Evolutionary conservation across 192 early-diverging fungal genomes (phyloP).

Genomic region (Thamnidium elegans): DNA sequence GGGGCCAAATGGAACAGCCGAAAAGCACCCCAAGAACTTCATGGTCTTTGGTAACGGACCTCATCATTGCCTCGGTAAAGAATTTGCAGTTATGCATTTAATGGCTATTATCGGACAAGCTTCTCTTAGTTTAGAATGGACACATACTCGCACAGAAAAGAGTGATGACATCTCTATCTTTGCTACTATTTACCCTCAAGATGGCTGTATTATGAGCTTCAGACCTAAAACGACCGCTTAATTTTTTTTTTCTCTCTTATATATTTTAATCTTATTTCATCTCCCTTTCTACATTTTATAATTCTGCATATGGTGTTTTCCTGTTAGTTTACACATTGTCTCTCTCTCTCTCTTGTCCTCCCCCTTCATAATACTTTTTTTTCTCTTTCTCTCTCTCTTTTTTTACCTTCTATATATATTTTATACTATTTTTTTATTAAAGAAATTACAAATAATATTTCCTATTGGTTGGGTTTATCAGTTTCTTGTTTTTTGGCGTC

Average conservation of each 20-base stretch:
- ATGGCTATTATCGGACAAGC: constrained; percentile 36
- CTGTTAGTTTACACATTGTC: too few relatives aligned
- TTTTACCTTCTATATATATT: constrained; percentile 9
- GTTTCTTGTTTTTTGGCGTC: constrained; percentile 2
- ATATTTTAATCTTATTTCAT: background rate
- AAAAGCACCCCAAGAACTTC: constrained; percentile 41
- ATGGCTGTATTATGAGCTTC: constrained; percentile 41
- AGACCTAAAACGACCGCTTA: constrained; percentile 23
- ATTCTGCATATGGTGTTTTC: background rate
- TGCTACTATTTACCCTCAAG: constrained; percentile 41
- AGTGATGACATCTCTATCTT: constrained; percentile 44
- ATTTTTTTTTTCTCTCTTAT: background rate
- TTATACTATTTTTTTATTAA: constrained; percentile 1
- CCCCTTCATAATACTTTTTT: constrained; percentile 6
- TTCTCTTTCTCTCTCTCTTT: constrained; percentile 5
- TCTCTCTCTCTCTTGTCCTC: background rate
- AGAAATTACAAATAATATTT: constrained; percentile 7
- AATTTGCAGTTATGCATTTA: constrained; percentile 38
- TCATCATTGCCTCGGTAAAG: constrained; percentile 40
- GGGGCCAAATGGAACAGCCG: constrained; percentile 33
- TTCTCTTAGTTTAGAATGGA: constrained; percentile 33
- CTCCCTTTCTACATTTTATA: background rate
- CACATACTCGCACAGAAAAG: constrained; percentile 33
- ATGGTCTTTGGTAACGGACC: constrained; percentile 43
- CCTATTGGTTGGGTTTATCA: background rate